phyloP scores from a whole-genome alignment of 306 rosid genomes.

The peach (Prunus persica) region Prunus_persica_NCBIv2 NC_034010.1:13708501-13709000 shows the following conservation, averaged over 20 bases:
- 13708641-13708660: not conserved
- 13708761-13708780: slow-evolving; percentile 18
- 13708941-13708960: not conserved
- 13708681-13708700: not conserved
- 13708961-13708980: not conserved
- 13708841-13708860: slow-evolving; percentile 22
- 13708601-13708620: not conserved
- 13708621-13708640: not conserved
- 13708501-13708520: not conserved
- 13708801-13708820: slow-evolving; percentile 39
- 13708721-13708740: not conserved
- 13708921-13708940: slow-evolving; percentile 12
- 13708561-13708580: not conserved
- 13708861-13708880: slow-evolving; percentile 35
- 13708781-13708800: slow-evolving; percentile 26
- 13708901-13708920: slow-evolving; percentile 49
- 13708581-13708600: not conserved
- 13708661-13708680: not conserved
- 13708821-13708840: slow-evolving; percentile 21
- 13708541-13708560: not conserved
- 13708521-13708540: not conserved
- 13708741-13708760: not conserved
- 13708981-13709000: slow-evolving; percentile 14
- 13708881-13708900: slow-evolving; percentile 46
- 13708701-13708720: not conserved